Evolutionary conservation across 768 basidiomycete species (phyloP).

Genomic region (Agaricus blazei): DNA sequence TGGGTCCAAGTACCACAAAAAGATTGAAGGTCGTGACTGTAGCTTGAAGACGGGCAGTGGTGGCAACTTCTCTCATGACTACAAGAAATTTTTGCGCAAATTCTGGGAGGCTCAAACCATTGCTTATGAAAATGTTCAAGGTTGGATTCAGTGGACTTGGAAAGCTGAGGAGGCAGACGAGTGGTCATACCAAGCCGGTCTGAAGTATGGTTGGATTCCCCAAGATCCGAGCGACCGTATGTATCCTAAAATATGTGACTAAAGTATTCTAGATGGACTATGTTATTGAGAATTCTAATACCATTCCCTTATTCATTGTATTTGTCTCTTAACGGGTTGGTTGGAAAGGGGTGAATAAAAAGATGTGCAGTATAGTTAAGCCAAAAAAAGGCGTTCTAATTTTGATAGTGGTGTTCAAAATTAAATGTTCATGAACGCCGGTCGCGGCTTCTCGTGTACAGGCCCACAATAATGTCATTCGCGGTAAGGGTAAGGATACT

Average conservation of each 20-base stretch:
- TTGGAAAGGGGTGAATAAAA: no score
- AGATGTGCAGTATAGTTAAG: no score
- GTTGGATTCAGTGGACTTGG: conserved; percentile 84
- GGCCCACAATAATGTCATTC: conserved; percentile 70
- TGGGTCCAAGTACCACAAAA: conserved; percentile 53
- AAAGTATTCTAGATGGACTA: conserved; percentile 17
- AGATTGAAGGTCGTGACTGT: conserved; percentile 45
- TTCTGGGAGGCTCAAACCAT: conserved; percentile 82
- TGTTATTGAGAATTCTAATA: background rate
- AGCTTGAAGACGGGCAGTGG: conserved; percentile 47
- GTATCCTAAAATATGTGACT: conserved; percentile 40
- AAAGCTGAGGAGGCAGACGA: conserved; percentile 81
- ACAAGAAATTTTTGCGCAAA: conserved; percentile 69
- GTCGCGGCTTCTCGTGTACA: conserved; percentile 48
- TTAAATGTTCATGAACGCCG: conserved; percentile 31
- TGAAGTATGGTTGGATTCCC: conserved; percentile 84
- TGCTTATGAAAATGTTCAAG: conserved; percentile 56
- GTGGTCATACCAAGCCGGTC: conserved; percentile 84
- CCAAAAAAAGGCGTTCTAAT: background rate
- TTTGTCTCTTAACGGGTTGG: no score
- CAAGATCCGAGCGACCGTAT: conserved; percentile 35
- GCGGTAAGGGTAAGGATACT: conserved; percentile 90
- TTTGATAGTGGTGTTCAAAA: background rate
- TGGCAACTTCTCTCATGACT: conserved; percentile 63
- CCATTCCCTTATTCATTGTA: no score